phyloP scores from a whole-genome alignment of 352 stramenopile genomes.

The Pythium plurisporium region DNA sequence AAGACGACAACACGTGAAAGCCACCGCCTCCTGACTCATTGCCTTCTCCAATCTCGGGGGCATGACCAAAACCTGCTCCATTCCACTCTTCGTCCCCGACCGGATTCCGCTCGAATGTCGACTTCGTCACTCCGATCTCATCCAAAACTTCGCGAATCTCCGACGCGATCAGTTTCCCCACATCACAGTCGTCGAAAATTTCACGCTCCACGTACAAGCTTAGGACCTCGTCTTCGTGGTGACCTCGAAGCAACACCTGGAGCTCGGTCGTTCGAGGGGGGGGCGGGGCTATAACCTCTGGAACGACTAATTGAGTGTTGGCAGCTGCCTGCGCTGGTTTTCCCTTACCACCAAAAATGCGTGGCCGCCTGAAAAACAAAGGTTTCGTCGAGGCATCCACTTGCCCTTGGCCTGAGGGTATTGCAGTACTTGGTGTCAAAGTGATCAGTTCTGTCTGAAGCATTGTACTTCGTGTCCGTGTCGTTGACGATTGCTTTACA shows the following conservation, averaged over 20 bases:
- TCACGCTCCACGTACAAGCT: constrained; percentile 16
- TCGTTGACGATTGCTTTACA: constrained; percentile 13
- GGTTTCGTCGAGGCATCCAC: neutral
- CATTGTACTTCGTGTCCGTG: neutral
- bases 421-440: neutral
- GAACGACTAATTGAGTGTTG: neutral
- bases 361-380: constrained; percentile 29
- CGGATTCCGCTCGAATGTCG: constrained; percentile 18
- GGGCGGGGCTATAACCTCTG: neutral
- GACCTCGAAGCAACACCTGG: constrained; percentile 29
- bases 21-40: constrained; percentile 31
- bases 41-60: constrained; percentile 19
- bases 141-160: constrained; percentile 19
- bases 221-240: constrained; percentile 14
- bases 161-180: constrained; percentile 17
- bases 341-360: constrained; percentile 24
- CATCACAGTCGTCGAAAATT: neutral
- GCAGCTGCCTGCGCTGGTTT: neutral
- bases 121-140: constrained; percentile 8
- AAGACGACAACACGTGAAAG: constrained; percentile 36
- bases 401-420: neutral
- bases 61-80: constrained; percentile 28
- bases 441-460: neutral
- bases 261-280: constrained; percentile 8
- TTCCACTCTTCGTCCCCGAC: constrained; percentile 56